phyloP scores from a whole-genome alignment of 306 rosid genomes.

The Casuarina cunninghamiana region DNA sequence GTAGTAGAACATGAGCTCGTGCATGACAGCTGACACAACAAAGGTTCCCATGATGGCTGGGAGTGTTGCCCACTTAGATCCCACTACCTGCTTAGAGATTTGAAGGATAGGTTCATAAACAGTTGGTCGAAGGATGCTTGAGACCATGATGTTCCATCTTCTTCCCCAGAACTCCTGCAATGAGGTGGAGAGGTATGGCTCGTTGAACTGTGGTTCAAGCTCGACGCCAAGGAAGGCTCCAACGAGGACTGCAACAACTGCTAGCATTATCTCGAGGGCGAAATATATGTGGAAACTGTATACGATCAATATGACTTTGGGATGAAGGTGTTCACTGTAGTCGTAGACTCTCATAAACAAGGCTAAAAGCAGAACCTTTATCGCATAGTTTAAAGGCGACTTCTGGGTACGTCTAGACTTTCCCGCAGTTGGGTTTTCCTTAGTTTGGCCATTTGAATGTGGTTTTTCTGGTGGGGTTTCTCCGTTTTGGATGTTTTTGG shows the following conservation, averaged over 20 bases:
- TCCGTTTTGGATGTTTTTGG: neutral
- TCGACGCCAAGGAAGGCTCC: slow-evolving; percentile 29
- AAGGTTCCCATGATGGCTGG: slow-evolving; percentile 34
- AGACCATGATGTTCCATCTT: slow-evolving; percentile 44
- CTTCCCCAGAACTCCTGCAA: slow-evolving; percentile 49
- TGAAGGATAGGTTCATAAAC: slow-evolving; percentile 35
- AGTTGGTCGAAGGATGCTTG: slow-evolving; percentile 38
- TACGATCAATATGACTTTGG: slow-evolving; percentile 11
- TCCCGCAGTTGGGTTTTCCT: neutral
- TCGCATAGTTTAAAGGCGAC: slow-evolving; percentile 15
- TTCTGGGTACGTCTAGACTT: neutral
- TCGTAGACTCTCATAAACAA: slow-evolving; percentile 11
- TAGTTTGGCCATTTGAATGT: neutral
- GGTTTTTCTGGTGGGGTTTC: slow-evolving; percentile 1
- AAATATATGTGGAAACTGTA: slow-evolving; percentile 38
- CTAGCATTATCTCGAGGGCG: slow-evolving; percentile 29
- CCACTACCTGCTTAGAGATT: slow-evolving; percentile 3
- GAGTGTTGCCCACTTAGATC: slow-evolving; percentile 19
- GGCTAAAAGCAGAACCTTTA: slow-evolving; percentile 22
- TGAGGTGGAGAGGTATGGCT: slow-evolving; percentile 42
- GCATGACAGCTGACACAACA: slow-evolving; percentile 44
- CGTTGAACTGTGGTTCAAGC: slow-evolving; percentile 44
- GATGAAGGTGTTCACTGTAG: slow-evolving; percentile 22
- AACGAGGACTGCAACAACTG: slow-evolving; percentile 25
- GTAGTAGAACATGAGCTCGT: slow-evolving; percentile 49